phyloP scores from a whole-genome alignment of 78 protist genomes.

The Dictyostelium citrinum region DNA sequence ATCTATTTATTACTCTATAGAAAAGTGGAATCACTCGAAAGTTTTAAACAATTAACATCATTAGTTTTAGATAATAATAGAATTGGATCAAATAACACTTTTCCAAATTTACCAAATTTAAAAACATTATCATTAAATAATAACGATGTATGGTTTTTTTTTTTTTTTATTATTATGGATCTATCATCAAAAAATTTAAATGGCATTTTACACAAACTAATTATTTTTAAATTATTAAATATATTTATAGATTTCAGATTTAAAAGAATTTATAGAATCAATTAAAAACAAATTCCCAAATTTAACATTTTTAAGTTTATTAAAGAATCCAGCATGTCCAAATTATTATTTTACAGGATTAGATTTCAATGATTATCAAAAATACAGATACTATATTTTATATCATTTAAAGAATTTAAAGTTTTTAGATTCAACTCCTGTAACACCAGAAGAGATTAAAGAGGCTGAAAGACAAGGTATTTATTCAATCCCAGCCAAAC shows the following conservation, averaged over 20 bases:
- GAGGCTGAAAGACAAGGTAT: constrained; percentile 73
- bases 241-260: constrained; percentile 51
- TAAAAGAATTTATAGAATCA: constrained; percentile 70
- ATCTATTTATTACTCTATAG: background rate
- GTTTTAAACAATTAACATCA: constrained; percentile 37
- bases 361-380: constrained; percentile 63
- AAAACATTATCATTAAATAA: constrained; percentile 77
- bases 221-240: no score
- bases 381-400: constrained; percentile 75
- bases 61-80: constrained; percentile 75
- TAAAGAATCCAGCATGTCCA: constrained; percentile 84
- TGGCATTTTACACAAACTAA: no score
- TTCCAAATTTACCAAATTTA: constrained; percentile 53
- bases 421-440: constrained; percentile 77
- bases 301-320: constrained; percentile 72
- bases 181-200: no score
- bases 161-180: background rate
- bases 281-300: constrained; percentile 76
- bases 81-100: constrained; percentile 29
- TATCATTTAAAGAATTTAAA: constrained; percentile 62
- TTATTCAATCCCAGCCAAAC: constrained; percentile 38
- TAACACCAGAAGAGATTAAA: constrained; percentile 65
- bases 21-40: constrained; percentile 31
- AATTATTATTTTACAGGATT: constrained; percentile 56
- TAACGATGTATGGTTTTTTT: constrained; percentile 55